These are phyloP conservation scores for Recurvomyces mirabilis DNA, from an alignment of 495 filamentous ascomycete genomes.

Conservation along the genomic window DNA sequence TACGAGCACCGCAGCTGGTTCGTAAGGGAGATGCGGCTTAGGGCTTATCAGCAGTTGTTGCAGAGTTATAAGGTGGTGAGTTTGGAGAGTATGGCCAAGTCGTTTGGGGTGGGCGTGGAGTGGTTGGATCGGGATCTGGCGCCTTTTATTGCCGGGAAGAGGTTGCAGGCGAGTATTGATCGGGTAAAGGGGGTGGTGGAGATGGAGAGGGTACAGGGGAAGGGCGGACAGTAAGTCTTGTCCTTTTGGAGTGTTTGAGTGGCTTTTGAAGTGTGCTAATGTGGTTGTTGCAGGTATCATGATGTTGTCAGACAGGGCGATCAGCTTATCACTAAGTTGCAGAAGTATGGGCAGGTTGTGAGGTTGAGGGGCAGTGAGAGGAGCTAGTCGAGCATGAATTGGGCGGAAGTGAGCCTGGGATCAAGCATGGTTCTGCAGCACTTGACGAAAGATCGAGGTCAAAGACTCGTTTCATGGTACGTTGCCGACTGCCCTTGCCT, in stretches of 20 bases:
- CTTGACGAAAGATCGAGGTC: no score
- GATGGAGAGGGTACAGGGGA: constrained; percentile 92
- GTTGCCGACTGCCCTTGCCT: no score
- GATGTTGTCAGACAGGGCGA: constrained; percentile 96
- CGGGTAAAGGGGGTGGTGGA: constrained; percentile 96
- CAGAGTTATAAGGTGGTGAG: constrained; percentile 96
- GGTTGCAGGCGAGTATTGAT: constrained; percentile 93
- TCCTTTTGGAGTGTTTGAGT: no score
- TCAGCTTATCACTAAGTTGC: constrained; percentile 92
- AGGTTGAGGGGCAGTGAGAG: constrained; percentile 88
- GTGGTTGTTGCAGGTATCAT: constrained; percentile 44
- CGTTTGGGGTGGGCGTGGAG: constrained; percentile 92
- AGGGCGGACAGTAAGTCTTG: no score
- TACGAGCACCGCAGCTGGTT: constrained; percentile 92
- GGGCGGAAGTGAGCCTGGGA: no score
- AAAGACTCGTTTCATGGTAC: no score
- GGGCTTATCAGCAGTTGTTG: constrained; percentile 92
- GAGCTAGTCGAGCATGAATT: constrained; percentile 35
- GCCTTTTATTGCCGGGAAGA: constrained; percentile 90
- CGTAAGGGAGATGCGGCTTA: constrained; percentile 92
- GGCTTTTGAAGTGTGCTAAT: no score
- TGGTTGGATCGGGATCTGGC: constrained; percentile 92
- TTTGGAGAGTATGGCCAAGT: constrained; percentile 84
- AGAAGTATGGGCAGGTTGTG: constrained; percentile 97
- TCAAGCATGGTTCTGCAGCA: no score